Base-by-base conservation (phyloP, 2,329 filamentous ascomycete genomes). In the Fusarium oligoseptatum region DNA sequence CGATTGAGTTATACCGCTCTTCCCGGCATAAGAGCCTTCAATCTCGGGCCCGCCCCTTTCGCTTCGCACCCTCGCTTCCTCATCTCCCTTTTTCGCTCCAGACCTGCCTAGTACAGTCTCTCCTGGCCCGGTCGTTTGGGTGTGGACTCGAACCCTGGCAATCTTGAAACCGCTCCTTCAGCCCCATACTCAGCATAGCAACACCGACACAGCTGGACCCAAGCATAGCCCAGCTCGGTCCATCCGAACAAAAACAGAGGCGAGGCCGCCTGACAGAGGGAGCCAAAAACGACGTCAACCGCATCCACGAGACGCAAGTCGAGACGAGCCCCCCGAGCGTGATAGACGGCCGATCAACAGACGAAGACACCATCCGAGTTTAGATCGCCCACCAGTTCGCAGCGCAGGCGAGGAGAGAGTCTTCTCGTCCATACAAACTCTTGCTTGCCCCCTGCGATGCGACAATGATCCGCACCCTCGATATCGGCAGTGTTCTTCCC, bases 381-480 rank as follows among this genome's bases (percentile, higher is more conserved):
- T 50, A 37, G 36, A 50, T 36, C 58, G 65, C 43, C 68, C 39
- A 34, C 60, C 20, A n/a, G 58, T 56, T 61, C 24, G 37, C 62
- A 71, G 66, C 76, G 63, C 27, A 55, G 48, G 10, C 48, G 17
- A 52, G 48, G 48, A 55, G 71, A 67, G 68, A 36, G 60, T 68
- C 68, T 55, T 72, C 62, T 73, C 70, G 60, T 73, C 64, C 64
- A 66, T 32, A 55, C 37, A 45, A 64, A 17, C 52, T 67, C 36
- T 62, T 64, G 39, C 69, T 64, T 57, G 56, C 71, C 36, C 56
- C 66, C 17, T 74, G 79, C 74, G 57, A 83, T 83, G 81, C 80
- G 76, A 80, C 73, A 76, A 83, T 84, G 82, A 80, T 81, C 66
- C 82, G 80, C 70, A 79, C 77, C 67, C 81, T 80, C 75, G 74